These are phyloP conservation scores for Trametes cinnabarina DNA, from an alignment of 768 basidiomycete species.

Conservation along the genomic window DNA sequence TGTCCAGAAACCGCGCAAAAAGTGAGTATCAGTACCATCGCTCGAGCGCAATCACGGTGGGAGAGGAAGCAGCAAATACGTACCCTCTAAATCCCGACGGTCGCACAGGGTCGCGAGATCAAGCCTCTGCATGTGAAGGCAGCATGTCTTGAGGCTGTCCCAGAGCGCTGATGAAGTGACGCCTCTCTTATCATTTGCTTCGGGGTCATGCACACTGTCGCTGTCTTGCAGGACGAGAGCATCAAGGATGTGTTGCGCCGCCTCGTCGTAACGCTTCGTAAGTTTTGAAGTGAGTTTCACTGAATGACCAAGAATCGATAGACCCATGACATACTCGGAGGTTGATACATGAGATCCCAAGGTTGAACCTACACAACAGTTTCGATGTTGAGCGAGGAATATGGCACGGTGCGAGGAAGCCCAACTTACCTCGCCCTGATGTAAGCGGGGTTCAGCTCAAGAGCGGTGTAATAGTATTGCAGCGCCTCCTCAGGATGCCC, in stretches of 20 bases:
- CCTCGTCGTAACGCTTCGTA: conserved; percentile 79
- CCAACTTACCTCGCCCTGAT: conserved; percentile 77
- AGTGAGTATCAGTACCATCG: not conserved
- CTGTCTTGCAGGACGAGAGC: conserved; percentile 87
- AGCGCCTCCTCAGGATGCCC: conserved; percentile 79
- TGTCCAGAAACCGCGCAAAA: not conserved
- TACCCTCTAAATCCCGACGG: conserved; percentile 64
- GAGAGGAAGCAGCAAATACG: conserved; percentile 14
- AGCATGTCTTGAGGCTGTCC: conserved; percentile 84
- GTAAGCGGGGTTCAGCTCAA: conserved; percentile 85
- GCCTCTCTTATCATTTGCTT: conserved; percentile 53
- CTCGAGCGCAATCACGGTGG: not conserved
- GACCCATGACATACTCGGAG: conserved; percentile 54
- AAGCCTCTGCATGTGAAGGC: conserved; percentile 72
- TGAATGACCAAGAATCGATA: not conserved
- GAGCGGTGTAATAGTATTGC: conserved; percentile 80
- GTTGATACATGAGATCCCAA: conserved; percentile 91
- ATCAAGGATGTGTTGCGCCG: conserved; percentile 82
- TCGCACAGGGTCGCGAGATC: conserved; percentile 80
- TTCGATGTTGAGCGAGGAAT: not conserved
- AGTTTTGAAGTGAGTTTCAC: not conserved
- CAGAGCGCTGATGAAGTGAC: conserved; percentile 79
- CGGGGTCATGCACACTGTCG: conserved; percentile 60
- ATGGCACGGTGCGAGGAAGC: not conserved
- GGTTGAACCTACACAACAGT: conserved; percentile 65